Evolutionary conservation across 495 filamentous ascomycete species (phyloP), one percentile per base, ranked within the genome.

Genomic region (Penicillium cinerascens): DNA sequence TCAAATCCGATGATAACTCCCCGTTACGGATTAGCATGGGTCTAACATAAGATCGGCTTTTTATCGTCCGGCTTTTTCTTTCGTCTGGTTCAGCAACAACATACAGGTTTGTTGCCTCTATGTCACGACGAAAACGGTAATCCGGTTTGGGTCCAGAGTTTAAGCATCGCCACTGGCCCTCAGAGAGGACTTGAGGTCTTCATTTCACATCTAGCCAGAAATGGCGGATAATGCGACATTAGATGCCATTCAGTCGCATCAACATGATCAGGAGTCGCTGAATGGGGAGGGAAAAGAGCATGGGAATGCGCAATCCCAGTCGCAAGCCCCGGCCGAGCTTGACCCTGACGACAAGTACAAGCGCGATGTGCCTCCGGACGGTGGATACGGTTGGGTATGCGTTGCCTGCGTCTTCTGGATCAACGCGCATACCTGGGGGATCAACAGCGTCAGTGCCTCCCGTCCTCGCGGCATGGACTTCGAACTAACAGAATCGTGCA

Each of bases 351-450:
- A 65, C 38, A 72, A 72, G 47, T 60, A 61, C 43, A 56, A 63
- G 21, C 64, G 52, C 11, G 70, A 71, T 45, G 58, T 73, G 27
- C 76, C 79, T 6, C 78, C 74, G 25, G 78, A 81, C 52, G 78
- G 79, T 27, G 78, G 79, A 0, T 82, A 82, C 59, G 78, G 80
- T 39, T 82, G 78, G 79, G 67, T 82, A 15, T 77, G 75, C 39
- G 74, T 82, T 13, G 65, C 64, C 5, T 73, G 70, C 35, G 72
- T 72, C 20, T 80, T 81, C 54, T 69, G 68, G 60, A 76, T 82
- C 47, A 83, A 81, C 60, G 69, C 71, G 39, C 78, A 81, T 64
- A 80, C 78, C 4, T 83, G 79, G 80, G 80, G 80, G 16, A 73
- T 78, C 27, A 71, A 73, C 46, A 74, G 70, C 49, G 76, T 83